Evolutionary conservation across 352 stramenopile species (phyloP).

Genomic region (Phytophthora litchii): DNA sequence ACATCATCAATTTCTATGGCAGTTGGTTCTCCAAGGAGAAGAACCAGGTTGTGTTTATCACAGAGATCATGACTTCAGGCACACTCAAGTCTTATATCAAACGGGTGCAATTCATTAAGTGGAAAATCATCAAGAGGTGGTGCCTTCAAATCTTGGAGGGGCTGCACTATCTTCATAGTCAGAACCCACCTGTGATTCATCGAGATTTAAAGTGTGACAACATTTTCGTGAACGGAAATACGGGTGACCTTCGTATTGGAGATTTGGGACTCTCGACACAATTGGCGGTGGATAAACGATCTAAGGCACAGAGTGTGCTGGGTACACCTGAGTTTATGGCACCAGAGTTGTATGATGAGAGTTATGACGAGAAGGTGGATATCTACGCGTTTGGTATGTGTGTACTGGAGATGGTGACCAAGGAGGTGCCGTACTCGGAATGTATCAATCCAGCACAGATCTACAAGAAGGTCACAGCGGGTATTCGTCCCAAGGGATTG

Average conservation of each 20-base stretch:
- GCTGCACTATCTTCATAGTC: slow-evolving; percentile 92
- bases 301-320: slow-evolving; percentile 92
- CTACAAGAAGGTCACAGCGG: slow-evolving; percentile 91
- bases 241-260: slow-evolving; percentile 97
- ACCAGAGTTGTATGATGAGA: slow-evolving; percentile 98
- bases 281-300: slow-evolving; percentile 76
- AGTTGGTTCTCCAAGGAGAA: slow-evolving; percentile 98
- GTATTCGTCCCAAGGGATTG: slow-evolving; percentile 74
- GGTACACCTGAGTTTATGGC: slow-evolving; percentile 99
- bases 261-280: slow-evolving; percentile 94
- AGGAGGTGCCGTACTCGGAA: slow-evolving; percentile 98
- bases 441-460: slow-evolving; percentile 93
- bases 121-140: slow-evolving; percentile 98
- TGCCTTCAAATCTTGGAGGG: slow-evolving; percentile 97
- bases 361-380: slow-evolving; percentile 97
- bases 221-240: slow-evolving; percentile 99
- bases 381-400: slow-evolving; percentile 99
- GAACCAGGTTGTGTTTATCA: slow-evolving; percentile 99
- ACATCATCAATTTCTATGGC: slow-evolving; percentile 99
- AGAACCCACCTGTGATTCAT: slow-evolving; percentile 92
- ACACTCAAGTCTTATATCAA: slow-evolving; percentile 97
- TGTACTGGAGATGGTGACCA: slow-evolving; percentile 99
- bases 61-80: slow-evolving; percentile 97
- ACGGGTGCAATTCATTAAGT: slow-evolving; percentile 97
- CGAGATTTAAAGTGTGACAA: slow-evolving; percentile 96